phyloP scores from a whole-genome alignment of 306 rosid species.

The Trichosanthes cucumerina region DNA sequence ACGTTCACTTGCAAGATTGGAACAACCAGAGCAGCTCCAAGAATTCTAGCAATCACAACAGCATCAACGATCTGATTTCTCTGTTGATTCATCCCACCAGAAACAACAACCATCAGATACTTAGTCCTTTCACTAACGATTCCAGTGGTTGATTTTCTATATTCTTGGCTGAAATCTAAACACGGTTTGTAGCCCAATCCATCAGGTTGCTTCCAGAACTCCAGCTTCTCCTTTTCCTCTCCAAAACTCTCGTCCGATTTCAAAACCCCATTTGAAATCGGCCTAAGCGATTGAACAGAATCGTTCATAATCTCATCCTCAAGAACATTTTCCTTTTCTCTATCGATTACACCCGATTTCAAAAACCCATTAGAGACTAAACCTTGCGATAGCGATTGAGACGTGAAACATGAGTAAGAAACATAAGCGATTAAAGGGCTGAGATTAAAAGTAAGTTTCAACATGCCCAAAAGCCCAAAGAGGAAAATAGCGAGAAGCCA shows the following conservation, averaged over 20 bases:
- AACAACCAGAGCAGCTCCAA: constrained; percentile 88
- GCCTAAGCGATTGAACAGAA: constrained; percentile 7
- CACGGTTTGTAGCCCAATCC: constrained; percentile 83
- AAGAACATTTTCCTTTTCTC: constrained; percentile 8
- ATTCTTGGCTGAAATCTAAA: constrained; percentile 49
- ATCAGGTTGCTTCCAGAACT: constrained; percentile 85
- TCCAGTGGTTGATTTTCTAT: constrained; percentile 36
- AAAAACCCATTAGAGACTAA: constrained; percentile 21
- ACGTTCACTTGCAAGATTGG: constrained; percentile 92
- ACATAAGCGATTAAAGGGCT: constrained; percentile 32
- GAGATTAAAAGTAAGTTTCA: constrained; percentile 34
- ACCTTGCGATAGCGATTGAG: constrained; percentile 12
- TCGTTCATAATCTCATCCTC: constrained; percentile 15
- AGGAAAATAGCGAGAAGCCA: constrained; percentile 53
- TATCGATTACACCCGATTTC: constrained; percentile 15
- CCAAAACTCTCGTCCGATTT: constrained; percentile 23
- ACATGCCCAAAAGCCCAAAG: constrained; percentile 50
- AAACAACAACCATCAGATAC: constrained; percentile 76
- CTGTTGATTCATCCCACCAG: constrained; percentile 98
- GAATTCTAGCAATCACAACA: constrained; percentile 93
- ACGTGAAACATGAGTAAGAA: constrained; percentile 41
- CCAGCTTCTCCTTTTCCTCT: constrained; percentile 16
- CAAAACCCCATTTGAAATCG: constrained; percentile 22
- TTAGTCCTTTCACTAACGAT: constrained; percentile 44
- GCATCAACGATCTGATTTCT: constrained; percentile 99